A percentile compares a stretch with the other conserved stretches of the same genome.
Evolutionary conservation across 495 filamentous ascomycete genomes (phyloP).

Genomic region (Xylaria grammica): DNA sequence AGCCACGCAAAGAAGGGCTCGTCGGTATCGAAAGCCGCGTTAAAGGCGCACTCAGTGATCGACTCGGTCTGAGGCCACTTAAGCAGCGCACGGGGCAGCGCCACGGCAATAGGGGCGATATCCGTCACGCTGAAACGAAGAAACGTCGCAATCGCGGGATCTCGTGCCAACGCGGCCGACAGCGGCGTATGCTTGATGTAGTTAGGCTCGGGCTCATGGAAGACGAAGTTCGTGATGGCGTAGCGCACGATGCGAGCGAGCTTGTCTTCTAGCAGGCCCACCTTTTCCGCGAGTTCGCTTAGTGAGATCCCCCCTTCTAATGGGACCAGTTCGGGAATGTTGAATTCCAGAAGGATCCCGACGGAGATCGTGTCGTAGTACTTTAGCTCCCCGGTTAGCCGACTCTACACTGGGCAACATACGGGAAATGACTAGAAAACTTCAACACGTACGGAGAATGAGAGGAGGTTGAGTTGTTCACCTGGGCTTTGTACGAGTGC

Average conservation of each 20-base stretch:
- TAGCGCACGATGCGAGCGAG: slow-evolving; percentile 41
- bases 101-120: slow-evolving; percentile 32
- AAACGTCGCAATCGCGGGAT: not conserved
- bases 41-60: slow-evolving; percentile 46
- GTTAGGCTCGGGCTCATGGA: slow-evolving; percentile 36
- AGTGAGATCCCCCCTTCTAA: slow-evolving; percentile 29
- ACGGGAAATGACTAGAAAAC: too few relatives aligned
- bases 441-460: not conserved
- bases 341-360: slow-evolving; percentile 17
- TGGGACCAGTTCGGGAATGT: slow-evolving; percentile 42
- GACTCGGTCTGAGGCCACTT: slow-evolving; percentile 39
- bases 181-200: slow-evolving; percentile 42
- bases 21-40: slow-evolving; percentile 38
- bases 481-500: slow-evolving; percentile 1
- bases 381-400: not conserved
- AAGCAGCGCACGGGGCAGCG: slow-evolving; percentile 37
- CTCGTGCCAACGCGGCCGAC: slow-evolving; percentile 53
- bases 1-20: slow-evolving; percentile 41
- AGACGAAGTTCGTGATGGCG: slow-evolving; percentile 43
- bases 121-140: not conserved
- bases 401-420: too few relatives aligned
- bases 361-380: not conserved
- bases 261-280: slow-evolving; percentile 31
- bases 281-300: slow-evolving; percentile 29
- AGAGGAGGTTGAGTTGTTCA: not conserved